Conservation (phyloP, 768 basidiomycete species). For the Auriscalpium vulgare region DNA sequence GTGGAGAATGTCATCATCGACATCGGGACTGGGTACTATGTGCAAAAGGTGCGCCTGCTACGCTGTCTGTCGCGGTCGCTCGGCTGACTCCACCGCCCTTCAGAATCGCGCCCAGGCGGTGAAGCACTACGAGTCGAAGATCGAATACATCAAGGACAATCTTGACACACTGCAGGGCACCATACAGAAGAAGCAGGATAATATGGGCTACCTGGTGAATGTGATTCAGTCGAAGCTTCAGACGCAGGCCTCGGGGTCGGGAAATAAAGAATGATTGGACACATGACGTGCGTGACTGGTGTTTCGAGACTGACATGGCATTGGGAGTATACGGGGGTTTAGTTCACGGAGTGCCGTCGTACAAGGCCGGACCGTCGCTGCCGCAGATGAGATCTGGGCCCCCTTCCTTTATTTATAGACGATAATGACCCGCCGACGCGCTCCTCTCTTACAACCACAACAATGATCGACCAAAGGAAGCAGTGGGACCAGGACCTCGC, state of each 20-base stretch:
- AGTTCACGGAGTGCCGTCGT: too few relatives aligned
- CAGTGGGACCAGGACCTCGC: neutral
- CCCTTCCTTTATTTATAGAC: too few relatives aligned
- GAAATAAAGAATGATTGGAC: neutral
- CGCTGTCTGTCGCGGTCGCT: neutral
- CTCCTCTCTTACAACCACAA: too few relatives aligned
- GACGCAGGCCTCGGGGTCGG: constrained; percentile 12
- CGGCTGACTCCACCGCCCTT: neutral
- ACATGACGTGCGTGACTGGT: too few relatives aligned
- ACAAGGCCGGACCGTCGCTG: too few relatives aligned
- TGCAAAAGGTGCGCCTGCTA: constrained; percentile 69
- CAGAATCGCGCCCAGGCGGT: constrained; percentile 77
- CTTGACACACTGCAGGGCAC: constrained; percentile 84
- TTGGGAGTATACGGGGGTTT: too few relatives aligned
- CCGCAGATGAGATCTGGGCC: too few relatives aligned
- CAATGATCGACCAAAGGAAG: neutral
- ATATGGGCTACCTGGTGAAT: constrained; percentile 65
- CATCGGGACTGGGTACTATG: constrained; percentile 93
- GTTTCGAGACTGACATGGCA: too few relatives aligned
- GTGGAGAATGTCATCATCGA: constrained; percentile 87
- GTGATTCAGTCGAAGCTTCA: constrained; percentile 63
- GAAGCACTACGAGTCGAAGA: constrained; percentile 76
- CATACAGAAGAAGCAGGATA: constrained; percentile 87
- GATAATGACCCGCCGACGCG: too few relatives aligned
- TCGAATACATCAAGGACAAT: constrained; percentile 74